A percentile compares a stretch with the other conserved stretches of the same genome.
Conservation (phyloP, 257 asterid species). For the Solanum piurae region DNA sequence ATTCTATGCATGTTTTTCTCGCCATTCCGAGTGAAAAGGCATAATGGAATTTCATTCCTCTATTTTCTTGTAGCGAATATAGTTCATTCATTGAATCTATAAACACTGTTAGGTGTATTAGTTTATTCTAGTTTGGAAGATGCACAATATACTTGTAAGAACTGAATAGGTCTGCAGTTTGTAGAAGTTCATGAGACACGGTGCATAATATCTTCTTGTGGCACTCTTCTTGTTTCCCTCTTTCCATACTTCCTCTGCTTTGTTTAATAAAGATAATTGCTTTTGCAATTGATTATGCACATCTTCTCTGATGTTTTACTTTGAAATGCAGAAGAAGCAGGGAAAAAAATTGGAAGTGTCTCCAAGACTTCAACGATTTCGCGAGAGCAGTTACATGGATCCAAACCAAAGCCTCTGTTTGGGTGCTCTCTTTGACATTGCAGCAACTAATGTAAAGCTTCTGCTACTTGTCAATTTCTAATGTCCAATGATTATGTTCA, state of each 20-base stretch:
- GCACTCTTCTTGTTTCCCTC: neutral
- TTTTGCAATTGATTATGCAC: neutral
- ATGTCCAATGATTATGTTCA: neutral
- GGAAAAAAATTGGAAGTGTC: slow-evolving; percentile 44
- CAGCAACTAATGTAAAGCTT: slow-evolving; percentile 72
- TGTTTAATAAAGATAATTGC: neutral
- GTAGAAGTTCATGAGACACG: neutral
- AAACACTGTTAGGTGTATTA: neutral
- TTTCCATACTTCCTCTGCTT: neutral
- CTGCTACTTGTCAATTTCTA: neutral
- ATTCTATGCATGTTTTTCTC: neutral
- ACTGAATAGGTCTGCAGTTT: neutral
- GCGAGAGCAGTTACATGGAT: slow-evolving; percentile 95
- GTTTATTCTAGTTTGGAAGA: neutral
- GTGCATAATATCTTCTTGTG: neutral
- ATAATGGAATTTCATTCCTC: neutral
- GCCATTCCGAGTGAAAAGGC: neutral
- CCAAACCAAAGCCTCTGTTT: slow-evolving; percentile 80
- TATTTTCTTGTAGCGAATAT: neutral
- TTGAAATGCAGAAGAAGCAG: slow-evolving; percentile 52
- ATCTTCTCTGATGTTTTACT: neutral
- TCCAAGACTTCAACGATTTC: slow-evolving; percentile 57
- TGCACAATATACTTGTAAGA: neutral
- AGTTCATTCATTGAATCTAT: neutral
- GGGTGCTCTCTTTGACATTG: slow-evolving; percentile 96